phyloP scores from a whole-genome alignment of 163 green algal species.

The Prototheca cutis region DNA sequence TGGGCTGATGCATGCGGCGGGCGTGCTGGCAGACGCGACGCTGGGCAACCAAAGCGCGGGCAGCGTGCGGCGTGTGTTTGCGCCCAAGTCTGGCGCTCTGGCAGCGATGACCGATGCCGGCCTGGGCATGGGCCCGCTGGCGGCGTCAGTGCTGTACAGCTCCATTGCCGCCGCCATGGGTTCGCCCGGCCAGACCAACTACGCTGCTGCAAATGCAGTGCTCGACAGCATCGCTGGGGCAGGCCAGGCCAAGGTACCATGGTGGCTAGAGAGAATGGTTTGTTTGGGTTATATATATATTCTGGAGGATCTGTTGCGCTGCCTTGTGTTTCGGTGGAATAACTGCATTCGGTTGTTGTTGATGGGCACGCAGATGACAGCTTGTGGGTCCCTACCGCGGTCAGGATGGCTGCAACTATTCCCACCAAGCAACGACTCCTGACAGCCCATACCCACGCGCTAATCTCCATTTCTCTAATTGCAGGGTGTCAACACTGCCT shows the following conservation, averaged over 20 bases:
- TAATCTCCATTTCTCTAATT: no score
- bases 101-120: background rate
- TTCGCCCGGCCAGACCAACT: conserved; percentile 75
- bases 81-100: conserved; percentile 33
- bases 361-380: no score
- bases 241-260: no score
- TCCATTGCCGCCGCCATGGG: conserved; percentile 36
- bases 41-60: conserved; percentile 42
- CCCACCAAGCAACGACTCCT: no score
- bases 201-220: conserved; percentile 67
- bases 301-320: no score
- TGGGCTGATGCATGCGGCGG: conserved; percentile 53
- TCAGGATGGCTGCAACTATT: no score
- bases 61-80: conserved; percentile 26
- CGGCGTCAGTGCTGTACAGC: conserved; percentile 28
- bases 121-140: conserved; percentile 3
- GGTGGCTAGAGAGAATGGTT: no score
- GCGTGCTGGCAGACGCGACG: conserved; percentile 59
- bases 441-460: no score
- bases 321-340: no score
- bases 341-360: no score
- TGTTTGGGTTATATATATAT: no score
- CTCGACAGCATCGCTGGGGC: conserved; percentile 33
- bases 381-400: no score
- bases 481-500: background rate